Percentiles rank a stretch among this genome's conserved stretches.
Conservation (phyloP, 2,329 filamentous ascomycete genomes). For the Ambrosiella beaveri region DNA sequence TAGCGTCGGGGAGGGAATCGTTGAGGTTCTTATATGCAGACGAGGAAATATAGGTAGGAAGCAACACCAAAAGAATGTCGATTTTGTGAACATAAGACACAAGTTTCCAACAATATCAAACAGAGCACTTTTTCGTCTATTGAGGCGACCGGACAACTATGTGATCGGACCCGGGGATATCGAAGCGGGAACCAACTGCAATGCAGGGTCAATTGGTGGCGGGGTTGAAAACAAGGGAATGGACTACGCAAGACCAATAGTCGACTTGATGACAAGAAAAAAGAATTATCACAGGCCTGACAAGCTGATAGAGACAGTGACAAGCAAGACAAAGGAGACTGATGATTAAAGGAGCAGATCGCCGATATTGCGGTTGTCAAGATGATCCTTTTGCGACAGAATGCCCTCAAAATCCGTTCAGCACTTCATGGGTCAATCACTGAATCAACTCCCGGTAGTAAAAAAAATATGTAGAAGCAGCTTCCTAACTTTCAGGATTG, state of each 20-base stretch:
- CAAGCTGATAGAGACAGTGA: not conserved
- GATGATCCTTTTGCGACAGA: not conserved
- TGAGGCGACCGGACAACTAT: not conserved
- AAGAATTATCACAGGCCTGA: no score
- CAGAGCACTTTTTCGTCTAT: not conserved
- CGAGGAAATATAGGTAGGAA: no score
- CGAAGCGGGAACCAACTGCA: not conserved
- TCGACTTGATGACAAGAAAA: no score
- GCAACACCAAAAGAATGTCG: not conserved
- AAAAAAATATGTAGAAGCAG: slow-evolving; percentile 4
- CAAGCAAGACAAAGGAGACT: not conserved
- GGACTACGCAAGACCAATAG: not conserved
- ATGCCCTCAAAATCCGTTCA: not conserved
- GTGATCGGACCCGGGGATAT: not conserved
- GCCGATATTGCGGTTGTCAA: not conserved
- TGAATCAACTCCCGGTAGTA: not conserved
- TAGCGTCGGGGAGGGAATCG: not conserved
- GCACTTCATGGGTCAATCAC: not conserved
- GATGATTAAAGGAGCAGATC: not conserved
- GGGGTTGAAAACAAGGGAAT: not conserved
- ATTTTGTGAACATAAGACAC: not conserved
- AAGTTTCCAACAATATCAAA: not conserved
- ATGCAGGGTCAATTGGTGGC: not conserved
- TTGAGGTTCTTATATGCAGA: no score
- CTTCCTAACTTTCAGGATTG: not conserved